phyloP scores from a whole-genome alignment of 768 basidiomycete species.

The Candolleomyces eurysporus region DNA sequence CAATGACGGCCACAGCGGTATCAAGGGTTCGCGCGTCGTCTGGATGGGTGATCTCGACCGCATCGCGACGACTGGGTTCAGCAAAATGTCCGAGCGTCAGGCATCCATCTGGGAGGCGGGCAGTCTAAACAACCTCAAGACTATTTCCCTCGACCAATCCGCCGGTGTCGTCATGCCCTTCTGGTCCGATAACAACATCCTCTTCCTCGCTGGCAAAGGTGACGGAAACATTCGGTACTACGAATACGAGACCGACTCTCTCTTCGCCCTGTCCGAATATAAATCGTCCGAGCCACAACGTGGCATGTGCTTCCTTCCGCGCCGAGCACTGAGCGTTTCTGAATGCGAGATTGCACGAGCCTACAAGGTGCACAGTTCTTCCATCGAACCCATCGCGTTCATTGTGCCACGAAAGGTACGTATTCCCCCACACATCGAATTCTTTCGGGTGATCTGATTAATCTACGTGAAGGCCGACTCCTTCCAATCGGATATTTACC shows the following conservation, averaged over 20 bases:
- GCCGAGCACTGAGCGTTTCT: conserved; percentile 81
- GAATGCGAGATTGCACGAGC: conserved; percentile 96
- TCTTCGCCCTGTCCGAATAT: conserved; percentile 78
- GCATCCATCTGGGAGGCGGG: conserved; percentile 87
- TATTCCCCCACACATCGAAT: conserved; percentile 5
- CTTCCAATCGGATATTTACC: conserved; percentile 98
- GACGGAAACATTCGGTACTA: conserved; percentile 99
- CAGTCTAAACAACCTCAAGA: conserved; percentile 73
- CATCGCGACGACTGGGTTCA: conserved; percentile 94
- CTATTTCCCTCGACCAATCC: conserved; percentile 78
- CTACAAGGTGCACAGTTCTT: conserved; percentile 76
- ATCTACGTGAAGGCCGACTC: conserved; percentile 65
- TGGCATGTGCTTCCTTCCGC: conserved; percentile 95
- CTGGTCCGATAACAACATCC: conserved; percentile 91
- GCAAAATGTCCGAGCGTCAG: conserved; percentile 94
- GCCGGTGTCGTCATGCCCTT: conserved; percentile 97
- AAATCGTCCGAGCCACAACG: conserved; percentile 92
- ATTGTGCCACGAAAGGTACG: conserved; percentile 90
- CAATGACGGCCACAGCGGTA: conserved; percentile 86
- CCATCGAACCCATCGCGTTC: conserved; percentile 90
- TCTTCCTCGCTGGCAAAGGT: conserved; percentile 90
- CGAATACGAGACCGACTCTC: conserved; percentile 86
- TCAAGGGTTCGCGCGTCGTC: conserved; percentile 85
- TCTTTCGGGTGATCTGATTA: conserved; percentile 1
- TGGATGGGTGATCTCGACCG: conserved; percentile 92